These are phyloP conservation scores for Thalassiosira mediterranea DNA, from an alignment of 352 stramenopile genomes.

Conservation along the genomic window DNA sequence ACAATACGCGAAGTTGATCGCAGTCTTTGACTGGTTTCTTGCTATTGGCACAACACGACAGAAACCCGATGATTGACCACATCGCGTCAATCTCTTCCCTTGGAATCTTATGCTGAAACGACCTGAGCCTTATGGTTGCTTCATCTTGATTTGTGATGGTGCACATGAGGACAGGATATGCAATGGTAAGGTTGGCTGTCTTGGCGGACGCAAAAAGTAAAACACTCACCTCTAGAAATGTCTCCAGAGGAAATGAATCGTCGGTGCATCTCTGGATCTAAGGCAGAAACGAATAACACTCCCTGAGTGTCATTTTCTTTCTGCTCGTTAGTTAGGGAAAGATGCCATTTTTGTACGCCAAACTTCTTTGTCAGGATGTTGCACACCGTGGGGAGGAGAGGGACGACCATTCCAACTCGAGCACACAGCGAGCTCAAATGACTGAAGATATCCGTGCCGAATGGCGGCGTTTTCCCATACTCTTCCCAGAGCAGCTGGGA, in stretches of 20 bases:
- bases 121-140: constrained; percentile 12
- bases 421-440: constrained; percentile 28
- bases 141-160: too few species aligned
- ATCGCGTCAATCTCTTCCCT: constrained; percentile 47
- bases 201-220: too few species aligned
- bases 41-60: constrained; percentile 3
- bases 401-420: constrained; percentile 30
- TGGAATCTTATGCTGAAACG: constrained; percentile 33
- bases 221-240: too few species aligned
- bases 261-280: constrained; percentile 43
- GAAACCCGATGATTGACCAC: constrained; percentile 52
- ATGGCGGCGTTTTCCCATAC: constrained; percentile 32
- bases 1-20: constrained; percentile 17
- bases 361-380: constrained; percentile 24
- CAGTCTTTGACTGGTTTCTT: constrained; percentile 15
- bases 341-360: constrained; percentile 25
- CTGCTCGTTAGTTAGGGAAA: constrained; percentile 32
- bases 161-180: too few species aligned
- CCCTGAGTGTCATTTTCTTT: constrained; percentile 29
- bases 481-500: constrained; percentile 49
- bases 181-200: too few species aligned
- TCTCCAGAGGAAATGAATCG: constrained; percentile 27
- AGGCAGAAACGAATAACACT: constrained; percentile 40
- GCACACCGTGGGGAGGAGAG: constrained; percentile 31
- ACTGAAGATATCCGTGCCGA: constrained; percentile 24